Base-by-base conservation (phyloP, 805 yeast genomes). In the Yarrowia divulgata region DNA sequence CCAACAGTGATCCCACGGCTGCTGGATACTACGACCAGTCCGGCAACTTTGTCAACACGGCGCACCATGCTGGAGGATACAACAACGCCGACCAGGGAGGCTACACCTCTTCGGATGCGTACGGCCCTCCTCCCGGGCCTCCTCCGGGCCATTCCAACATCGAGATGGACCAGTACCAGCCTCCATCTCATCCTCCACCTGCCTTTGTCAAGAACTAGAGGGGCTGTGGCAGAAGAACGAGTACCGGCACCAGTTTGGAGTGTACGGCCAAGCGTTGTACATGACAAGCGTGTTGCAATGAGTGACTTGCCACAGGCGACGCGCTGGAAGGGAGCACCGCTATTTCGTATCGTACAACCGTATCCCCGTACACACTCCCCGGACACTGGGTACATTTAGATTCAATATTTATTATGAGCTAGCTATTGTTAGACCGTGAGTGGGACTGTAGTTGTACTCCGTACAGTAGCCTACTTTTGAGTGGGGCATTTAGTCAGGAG, bases 11-110 rank as follows among this genome's bases (percentile, higher is more conserved):
- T 75, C 68, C 68, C 39, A 63, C 68, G 4, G 68, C 68, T 5
- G 85, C 90, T 76, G 97, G 96, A 0, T 88, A 85, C 76, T 91
- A 90, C 73, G 95, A 90, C 76, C 79, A 79, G 43, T 77, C 82
- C 42, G 97, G 92, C 45, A 76, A 77, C 71, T 78, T 77, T 69
- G 71, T 76, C 34, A 23, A 43, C 16, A 49, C 66, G 29, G 10
- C 29, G 8, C 60, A 46, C 13, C 69, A 68, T 19, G 34, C 40
- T 16, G 19, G 29, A 8, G 62, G 34, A 6, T 29, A 45, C 37
- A 13, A 29, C 37, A 37, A 13, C 40, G 29, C 29, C 29, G 2
- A 43, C 52, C 52, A 60, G 37, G 63, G 46, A 8, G 62, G 63
- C 8, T 43, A 54, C 58, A 35, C 54, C 0, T 29, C 66, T n/a